A percentile compares a stretch with the other conserved stretches of the same genome.
Evolutionary conservation across 2,329 filamentous ascomycete species (phyloP).

Genomic region (Aspergillus ochraceus): DNA sequence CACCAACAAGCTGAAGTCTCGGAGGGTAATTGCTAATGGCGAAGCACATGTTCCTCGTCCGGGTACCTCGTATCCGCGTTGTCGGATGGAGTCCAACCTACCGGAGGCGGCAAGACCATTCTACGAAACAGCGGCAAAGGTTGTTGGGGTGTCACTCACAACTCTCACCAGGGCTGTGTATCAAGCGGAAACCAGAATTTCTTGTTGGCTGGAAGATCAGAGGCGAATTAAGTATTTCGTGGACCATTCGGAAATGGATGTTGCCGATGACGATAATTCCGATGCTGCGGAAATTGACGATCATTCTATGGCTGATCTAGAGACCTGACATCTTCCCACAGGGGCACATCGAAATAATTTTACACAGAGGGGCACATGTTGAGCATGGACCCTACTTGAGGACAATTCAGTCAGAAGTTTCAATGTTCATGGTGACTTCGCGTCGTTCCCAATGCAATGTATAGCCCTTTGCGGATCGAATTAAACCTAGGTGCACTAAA

Average conservation of each 20-base stretch:
- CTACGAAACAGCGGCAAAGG: conserved; percentile 52
- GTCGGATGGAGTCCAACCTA: conserved; percentile 50
- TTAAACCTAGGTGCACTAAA: no score
- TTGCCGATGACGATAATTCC: conserved; percentile 14
- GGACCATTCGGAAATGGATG: conserved; percentile 17
- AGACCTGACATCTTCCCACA: not conserved
- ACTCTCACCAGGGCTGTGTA: conserved; percentile 53
- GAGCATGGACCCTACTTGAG: not conserved
- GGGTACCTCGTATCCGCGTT: conserved; percentile 53
- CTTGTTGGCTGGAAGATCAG: conserved; percentile 37
- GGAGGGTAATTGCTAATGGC: conserved; percentile 38
- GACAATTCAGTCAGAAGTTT: no score
- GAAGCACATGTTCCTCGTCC: conserved; percentile 43
- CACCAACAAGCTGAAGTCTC: conserved; percentile 42
- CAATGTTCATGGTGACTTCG: no score
- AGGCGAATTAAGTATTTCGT: conserved; percentile 32
- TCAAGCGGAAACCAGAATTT: conserved; percentile 49
- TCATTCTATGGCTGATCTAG: conserved; percentile 1
- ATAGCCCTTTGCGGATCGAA: no score
- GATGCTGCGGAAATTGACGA: conserved; percentile 15
- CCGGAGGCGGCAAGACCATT: conserved; percentile 48
- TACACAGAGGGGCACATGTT: not conserved
- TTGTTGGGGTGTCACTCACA: conserved; percentile 52
- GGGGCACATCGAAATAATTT: not conserved
- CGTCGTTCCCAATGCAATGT: no score